Evolutionary conservation across 2,329 filamentous ascomycete species (phyloP), one percentile per base, ranked within the genome.

Genomic region (Pestalotiopsis sp.): DNA sequence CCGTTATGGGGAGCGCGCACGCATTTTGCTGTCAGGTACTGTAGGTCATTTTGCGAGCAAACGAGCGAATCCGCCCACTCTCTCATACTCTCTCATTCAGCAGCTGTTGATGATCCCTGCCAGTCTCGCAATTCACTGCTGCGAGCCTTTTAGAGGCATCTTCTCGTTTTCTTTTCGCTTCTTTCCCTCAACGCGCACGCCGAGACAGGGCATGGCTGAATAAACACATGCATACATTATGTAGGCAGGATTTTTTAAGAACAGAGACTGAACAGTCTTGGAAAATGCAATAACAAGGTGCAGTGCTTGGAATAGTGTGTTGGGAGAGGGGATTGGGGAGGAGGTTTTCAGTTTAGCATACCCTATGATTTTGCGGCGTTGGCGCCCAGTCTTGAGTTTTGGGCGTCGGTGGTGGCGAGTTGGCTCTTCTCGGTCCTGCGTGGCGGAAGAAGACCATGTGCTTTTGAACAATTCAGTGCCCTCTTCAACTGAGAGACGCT

Each of bases 21-120:
- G 38, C 60, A 36, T 63, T 27, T 41, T 25, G n/a, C 62, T 65
- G 71, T 74, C 66, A 72, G 73, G 65, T 69, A 71, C 69, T 59
- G 57, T 27, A 68, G 62, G 68, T 66, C 68, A 71, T 39, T 23
- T 52, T 52, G 45, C 45, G 14, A 52, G 45, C 45, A 52, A 52
- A 52, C 20, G 45, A 52, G n/a, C n/a, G 41, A 66, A 56, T 13
- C 17, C 49, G 61, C 39, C 12, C 39, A 49, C 27, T 64, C 61
- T 20, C 38, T 64, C 61, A 38, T 45, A 27, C 23, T 52, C 41
- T n/a, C 27, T 49, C 62, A 60, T 25, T 49, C 56, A 66, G 36
- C 66, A 67, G 6, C 36, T 52, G n/a, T 38, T n/a, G 6, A 67
- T 17, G 36, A 66, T 62, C 49, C 66, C 41, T 66, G 68, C 62